These are phyloP conservation scores for Anisogramma anomala DNA, from an alignment of 2,329 filamentous ascomycete genomes.

Conservation along the genomic window DNA sequence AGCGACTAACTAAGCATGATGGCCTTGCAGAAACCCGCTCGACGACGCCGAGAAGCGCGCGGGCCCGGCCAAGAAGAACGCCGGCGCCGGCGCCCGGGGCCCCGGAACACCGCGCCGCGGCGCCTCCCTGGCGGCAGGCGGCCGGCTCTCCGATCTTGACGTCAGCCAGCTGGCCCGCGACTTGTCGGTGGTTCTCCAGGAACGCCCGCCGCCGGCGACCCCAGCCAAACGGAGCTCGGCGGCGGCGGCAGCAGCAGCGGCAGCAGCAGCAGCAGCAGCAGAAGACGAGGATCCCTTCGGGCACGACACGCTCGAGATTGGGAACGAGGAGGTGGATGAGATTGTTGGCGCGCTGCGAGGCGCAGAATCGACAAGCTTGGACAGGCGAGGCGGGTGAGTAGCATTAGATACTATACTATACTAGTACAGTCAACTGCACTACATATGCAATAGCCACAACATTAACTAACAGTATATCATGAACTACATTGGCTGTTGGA, in stretches of 20 bases:
- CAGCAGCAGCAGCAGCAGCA: too few species aligned
- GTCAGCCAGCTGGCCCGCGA: neutral
- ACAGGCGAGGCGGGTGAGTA: constrained; percentile 23
- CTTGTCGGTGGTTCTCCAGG: neutral
- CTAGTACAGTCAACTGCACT: too few species aligned
- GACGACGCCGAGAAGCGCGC: neutral
- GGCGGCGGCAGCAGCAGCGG: constrained; percentile 9
- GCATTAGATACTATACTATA: neutral
- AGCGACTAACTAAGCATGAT: neutral
- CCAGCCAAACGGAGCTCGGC: neutral
- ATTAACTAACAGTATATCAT: too few species aligned
- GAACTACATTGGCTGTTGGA: too few species aligned
- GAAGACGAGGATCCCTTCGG: neutral
- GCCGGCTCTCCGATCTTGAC: neutral
- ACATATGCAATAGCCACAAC: too few species aligned
- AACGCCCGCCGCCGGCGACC: neutral
- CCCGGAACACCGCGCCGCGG: neutral
- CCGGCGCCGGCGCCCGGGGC: neutral
- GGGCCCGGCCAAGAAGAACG: neutral
- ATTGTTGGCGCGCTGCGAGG: neutral
- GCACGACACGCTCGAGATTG: constrained; percentile 6
- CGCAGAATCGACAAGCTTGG: constrained; percentile 22
- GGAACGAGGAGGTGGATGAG: constrained; percentile 20
- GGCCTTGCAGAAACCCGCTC: neutral
- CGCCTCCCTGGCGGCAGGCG: neutral